phyloP scores from a whole-genome alignment of 2,329 filamentous ascomycete species.

The Paecilomyces niveus region DNA sequence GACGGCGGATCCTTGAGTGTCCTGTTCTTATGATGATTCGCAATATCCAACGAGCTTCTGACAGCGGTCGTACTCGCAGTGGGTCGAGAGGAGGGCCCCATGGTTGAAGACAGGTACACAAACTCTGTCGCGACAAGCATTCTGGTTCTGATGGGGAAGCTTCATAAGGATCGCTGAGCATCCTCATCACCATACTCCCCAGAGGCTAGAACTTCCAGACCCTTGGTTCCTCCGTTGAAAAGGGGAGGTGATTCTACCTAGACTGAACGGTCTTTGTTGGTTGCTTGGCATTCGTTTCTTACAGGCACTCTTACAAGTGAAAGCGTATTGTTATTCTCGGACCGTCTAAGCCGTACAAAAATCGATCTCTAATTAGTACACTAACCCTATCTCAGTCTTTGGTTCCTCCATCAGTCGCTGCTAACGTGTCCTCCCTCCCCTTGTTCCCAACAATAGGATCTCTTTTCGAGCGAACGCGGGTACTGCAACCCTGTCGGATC shows the following conservation, averaged over 20 bases:
- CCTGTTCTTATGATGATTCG: not conserved
- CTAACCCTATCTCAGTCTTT: not conserved
- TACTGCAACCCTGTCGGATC: not conserved
- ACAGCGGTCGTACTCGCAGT: not conserved
- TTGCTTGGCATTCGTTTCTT: not conserved
- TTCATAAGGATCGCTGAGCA: not conserved
- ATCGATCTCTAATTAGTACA: not conserved
- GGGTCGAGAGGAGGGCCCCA: not conserved
- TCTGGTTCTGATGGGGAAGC: not conserved
- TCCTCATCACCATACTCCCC: not conserved
- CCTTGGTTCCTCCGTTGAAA: not conserved
- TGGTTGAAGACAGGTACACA: not conserved
- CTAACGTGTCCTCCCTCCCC: not conserved
- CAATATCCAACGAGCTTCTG: not conserved
- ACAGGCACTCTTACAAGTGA: not conserved
- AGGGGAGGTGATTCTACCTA: too few relatives aligned
- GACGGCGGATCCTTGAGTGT: not conserved
- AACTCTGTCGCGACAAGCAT: not conserved
- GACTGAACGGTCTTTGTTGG: not conserved
- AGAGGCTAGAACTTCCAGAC: not conserved
- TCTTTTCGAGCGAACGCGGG: not conserved
- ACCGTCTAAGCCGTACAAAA: not conserved
- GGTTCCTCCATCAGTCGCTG: not conserved
- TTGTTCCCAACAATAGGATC: not conserved
- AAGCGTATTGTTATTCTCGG: not conserved